phyloP scores from a whole-genome alignment of 805 yeast species.

The Clavispora phyllophila region DNA sequence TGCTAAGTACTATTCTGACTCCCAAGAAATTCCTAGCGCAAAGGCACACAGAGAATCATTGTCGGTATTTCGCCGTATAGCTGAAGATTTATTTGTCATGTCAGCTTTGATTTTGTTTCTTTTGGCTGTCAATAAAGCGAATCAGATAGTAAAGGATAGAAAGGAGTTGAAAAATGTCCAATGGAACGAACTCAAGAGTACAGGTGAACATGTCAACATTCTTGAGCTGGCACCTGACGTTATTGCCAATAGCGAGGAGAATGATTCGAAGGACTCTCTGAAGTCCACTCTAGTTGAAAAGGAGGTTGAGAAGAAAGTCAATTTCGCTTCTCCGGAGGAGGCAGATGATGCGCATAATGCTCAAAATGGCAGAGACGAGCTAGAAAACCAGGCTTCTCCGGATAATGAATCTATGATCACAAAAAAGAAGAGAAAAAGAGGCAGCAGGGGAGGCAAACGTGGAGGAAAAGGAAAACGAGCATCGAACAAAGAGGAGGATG shows the following conservation, averaged over 20 bases:
- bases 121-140: conserved; percentile 26
- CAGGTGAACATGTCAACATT: not conserved
- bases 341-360: conserved; percentile 1
- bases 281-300: conserved; percentile 8
- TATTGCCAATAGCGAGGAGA: not conserved
- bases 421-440: conserved; percentile 70
- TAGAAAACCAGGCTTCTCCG: not conserved
- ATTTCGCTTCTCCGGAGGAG: conserved; percentile 3
- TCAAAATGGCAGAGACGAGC: not conserved
- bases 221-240: not conserved
- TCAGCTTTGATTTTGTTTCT: conserved; percentile 31
- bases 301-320: conserved; percentile 10
- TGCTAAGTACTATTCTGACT: not conserved
- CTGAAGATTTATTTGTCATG: conserved; percentile 50
- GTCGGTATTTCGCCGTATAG: conserved; percentile 24
- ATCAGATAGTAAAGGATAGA: conserved; percentile 6
- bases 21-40: not conserved
- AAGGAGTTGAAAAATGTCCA: not conserved
- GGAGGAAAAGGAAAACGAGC: conserved; percentile 26
- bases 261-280: not conserved
- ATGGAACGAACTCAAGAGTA: not conserved
- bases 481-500: conserved; percentile 29
- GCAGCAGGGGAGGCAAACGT: conserved; percentile 78
- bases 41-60: not conserved
- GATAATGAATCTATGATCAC: conserved; percentile 13